phyloP scores from a whole-genome alignment of 2,329 filamentous ascomycete genomes.

The Penicillium hesseltinei region DNA sequence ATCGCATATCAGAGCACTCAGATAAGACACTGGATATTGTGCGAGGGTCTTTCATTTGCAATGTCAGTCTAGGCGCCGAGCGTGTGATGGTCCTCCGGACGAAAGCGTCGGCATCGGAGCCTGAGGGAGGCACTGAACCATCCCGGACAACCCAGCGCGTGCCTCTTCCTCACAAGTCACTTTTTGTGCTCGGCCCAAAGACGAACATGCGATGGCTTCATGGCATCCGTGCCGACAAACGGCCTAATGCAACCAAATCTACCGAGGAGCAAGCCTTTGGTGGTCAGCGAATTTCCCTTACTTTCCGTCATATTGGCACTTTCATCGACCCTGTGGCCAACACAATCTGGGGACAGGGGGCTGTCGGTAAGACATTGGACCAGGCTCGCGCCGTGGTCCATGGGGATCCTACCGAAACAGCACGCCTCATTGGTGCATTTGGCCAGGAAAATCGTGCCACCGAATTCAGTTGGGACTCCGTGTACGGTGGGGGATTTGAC shows the following conservation, averaged over 20 bases:
- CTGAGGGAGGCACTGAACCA: conserved; percentile 25
- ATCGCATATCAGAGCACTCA: conserved; percentile 94
- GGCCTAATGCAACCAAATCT: conserved; percentile 65
- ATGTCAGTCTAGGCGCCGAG: conserved; percentile 89
- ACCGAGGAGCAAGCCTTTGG: conserved; percentile 67
- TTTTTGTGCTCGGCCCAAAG: conserved; percentile 74
- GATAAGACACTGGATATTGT: conserved; percentile 95
- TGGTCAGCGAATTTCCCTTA: conserved; percentile 83
- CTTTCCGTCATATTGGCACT: conserved; percentile 85
- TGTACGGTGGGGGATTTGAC: conserved; percentile 81
- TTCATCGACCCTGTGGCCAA: conserved; percentile 66
- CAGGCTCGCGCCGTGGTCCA: conserved; percentile 66
- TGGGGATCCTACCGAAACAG: conserved; percentile 63
- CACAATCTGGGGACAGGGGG: conserved; percentile 89
- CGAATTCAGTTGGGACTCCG: conserved; percentile 68
- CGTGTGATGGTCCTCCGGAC: conserved; percentile 86
- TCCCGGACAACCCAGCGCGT: conserved; percentile 65
- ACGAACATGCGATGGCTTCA: conserved; percentile 91
- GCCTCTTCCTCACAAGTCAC: conserved; percentile 79
- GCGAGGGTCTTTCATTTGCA: conserved; percentile 78
- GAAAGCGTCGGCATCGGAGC: conserved; percentile 48
- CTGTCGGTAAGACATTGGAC: conserved; percentile 63
- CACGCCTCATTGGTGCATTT: conserved; percentile 71
- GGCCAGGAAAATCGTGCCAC: conserved; percentile 75
- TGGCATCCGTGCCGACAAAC: conserved; percentile 85